Conservation (phyloP, 331 rosid species). For the Erythrophleum ivorense region DNA sequence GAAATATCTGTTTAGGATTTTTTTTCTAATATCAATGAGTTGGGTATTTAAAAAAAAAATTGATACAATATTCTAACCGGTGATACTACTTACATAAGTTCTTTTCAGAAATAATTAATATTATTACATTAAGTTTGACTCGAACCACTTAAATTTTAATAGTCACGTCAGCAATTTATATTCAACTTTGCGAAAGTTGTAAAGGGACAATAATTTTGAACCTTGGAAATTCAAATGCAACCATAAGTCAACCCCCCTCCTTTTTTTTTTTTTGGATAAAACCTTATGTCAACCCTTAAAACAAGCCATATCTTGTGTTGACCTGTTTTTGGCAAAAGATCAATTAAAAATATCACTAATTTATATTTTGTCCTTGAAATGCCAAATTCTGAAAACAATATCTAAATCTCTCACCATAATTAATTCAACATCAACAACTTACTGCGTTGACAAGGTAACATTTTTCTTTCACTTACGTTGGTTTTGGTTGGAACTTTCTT, state of each 20-base stretch:
- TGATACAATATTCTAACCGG: not conserved
- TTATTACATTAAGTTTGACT: not conserved
- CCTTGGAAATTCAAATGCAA: not conserved
- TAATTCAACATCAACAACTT: not conserved
- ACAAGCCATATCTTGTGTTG: not conserved
- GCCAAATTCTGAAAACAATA: not conserved
- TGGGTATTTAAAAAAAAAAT: not conserved
- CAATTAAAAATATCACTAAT: not conserved
- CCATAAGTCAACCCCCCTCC: not conserved
- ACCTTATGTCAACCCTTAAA: not conserved
- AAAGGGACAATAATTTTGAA: not conserved
- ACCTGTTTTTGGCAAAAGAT: not conserved
- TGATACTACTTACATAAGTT: not conserved
- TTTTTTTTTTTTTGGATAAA: too few species aligned
- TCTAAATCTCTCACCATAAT: not conserved
- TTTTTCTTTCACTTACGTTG: not conserved
- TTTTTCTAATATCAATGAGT: not conserved
- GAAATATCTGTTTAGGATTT: not conserved
- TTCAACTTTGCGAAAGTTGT: not conserved
- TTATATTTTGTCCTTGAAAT: not conserved
- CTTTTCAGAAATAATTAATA: not conserved
- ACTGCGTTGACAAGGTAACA: not conserved
- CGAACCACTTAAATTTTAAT: not conserved
- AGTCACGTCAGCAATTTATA: not conserved
- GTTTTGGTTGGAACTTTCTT: not conserved